These are phyloP conservation scores for Podosphaera fusca DNA, from an alignment of 2,329 filamentous ascomycete species.

Conservation along the genomic window DNA sequence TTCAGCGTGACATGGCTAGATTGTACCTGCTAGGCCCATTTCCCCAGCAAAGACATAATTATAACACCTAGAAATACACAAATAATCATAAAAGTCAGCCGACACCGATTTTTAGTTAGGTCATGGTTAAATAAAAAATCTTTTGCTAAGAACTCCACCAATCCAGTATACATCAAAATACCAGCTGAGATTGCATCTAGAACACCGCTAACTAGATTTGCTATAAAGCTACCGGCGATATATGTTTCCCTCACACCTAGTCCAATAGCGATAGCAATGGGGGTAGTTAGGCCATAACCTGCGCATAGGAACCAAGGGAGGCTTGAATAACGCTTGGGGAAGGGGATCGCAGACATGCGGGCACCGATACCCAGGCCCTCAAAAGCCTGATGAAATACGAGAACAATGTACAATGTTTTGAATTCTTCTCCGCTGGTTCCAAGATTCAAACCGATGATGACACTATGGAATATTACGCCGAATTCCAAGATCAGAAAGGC, in stretches of 20 bases:
- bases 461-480: conserved; percentile 37
- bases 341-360: conserved; percentile 32
- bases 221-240: conserved; percentile 19
- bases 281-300: conserved; percentile 28
- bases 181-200: conserved; percentile 25
- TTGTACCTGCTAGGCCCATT: conserved; percentile 19
- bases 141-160: conserved; percentile 25
- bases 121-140: conserved; percentile 27
- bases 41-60: conserved; percentile 26
- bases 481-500: conserved; percentile 35
- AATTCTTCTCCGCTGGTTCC: conserved; percentile 30
- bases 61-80: conserved; percentile 20
- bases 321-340: conserved; percentile 20
- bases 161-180: conserved; percentile 25
- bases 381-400: conserved; percentile 41
- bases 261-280: conserved; percentile 26
- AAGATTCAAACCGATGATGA: conserved; percentile 39
- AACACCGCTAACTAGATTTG: conserved; percentile 22
- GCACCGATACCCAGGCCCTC: conserved; percentile 40
- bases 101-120: conserved; percentile 18
- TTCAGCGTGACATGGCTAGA: not conserved
- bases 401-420: conserved; percentile 31
- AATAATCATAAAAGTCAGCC: conserved; percentile 20
- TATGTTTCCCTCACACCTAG: conserved; percentile 23
- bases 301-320: conserved; percentile 26